Percentiles rank a stretch among this genome's conserved stretches.
Evolutionary conservation across 2,329 filamentous ascomycete species (phyloP).

Genomic region (Sporothrix euskadiensis): DNA sequence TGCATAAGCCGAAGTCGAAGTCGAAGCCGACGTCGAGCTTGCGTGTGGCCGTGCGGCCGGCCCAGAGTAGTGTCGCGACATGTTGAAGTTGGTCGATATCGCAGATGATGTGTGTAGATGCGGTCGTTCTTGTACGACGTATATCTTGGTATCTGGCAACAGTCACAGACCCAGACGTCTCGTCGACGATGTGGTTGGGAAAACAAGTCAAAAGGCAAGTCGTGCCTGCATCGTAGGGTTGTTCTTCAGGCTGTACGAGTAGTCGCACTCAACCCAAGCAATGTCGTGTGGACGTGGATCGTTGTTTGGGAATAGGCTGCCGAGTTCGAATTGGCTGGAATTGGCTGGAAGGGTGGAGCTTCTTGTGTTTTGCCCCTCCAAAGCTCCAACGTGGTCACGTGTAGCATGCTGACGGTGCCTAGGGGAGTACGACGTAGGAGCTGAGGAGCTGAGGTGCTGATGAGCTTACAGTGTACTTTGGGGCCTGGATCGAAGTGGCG

Average conservation of each 20-base stretch:
- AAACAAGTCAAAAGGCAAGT: neutral
- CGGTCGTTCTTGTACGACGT: neutral
- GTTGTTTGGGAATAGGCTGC: slow-evolving; percentile 16
- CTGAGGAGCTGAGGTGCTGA: too few relatives aligned
- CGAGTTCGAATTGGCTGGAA: slow-evolving; percentile 13
- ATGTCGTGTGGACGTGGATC: neutral
- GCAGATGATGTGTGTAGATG: neutral
- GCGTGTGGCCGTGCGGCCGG: neutral
- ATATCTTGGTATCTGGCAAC: neutral
- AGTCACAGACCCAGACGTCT: neutral
- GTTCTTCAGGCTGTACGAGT: neutral
- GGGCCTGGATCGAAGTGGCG: neutral
- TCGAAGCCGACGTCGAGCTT: too few relatives aligned
- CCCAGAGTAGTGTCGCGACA: neutral
- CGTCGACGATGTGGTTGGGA: neutral
- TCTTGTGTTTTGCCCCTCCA: slow-evolving; percentile 10
- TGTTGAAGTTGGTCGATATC: neutral
- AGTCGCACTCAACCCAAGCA: neutral
- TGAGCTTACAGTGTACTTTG: too few relatives aligned
- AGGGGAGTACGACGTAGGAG: too few relatives aligned
- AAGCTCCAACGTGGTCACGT: neutral
- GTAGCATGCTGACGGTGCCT: neutral
- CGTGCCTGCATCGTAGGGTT: neutral
- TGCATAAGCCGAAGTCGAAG: slow-evolving; percentile 17
- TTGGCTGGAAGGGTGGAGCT: slow-evolving; percentile 13